Percentiles rank a stretch among this genome's conserved stretches.
These are phyloP conservation scores for Debaryomyces singareniensis DNA, from an alignment of 1,139 yeast genomes.

Conservation along the genomic window DNA sequence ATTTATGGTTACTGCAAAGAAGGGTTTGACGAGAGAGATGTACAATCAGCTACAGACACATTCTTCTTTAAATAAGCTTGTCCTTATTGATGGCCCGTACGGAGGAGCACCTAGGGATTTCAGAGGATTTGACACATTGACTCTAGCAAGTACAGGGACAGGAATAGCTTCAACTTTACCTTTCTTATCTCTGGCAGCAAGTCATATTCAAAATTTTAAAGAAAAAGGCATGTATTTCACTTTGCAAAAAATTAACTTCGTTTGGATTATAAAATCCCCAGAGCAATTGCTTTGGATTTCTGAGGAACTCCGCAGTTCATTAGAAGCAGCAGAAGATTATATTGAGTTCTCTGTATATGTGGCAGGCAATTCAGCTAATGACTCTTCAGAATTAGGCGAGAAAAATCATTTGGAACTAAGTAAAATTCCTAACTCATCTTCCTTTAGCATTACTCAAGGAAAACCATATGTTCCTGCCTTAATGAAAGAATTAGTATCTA, in stretches of 20 bases:
- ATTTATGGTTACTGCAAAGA: slow-evolving; percentile 44
- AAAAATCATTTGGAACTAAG: neutral
- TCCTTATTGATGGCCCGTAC: slow-evolving; percentile 57
- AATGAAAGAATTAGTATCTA: slow-evolving; percentile 12
- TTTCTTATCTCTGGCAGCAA: slow-evolving; percentile 26
- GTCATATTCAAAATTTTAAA: slow-evolving; percentile 10
- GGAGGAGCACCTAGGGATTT: slow-evolving; percentile 53
- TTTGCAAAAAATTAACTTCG: slow-evolving; percentile 29
- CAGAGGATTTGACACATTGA: slow-evolving; percentile 42
- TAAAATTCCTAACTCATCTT: neutral
- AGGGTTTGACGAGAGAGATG: slow-evolving; percentile 41
- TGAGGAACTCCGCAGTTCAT: slow-evolving; percentile 30
- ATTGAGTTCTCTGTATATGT: slow-evolving; percentile 25
- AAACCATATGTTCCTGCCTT: slow-evolving; percentile 29
- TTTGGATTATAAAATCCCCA: slow-evolving; percentile 41
- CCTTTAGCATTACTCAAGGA: slow-evolving; percentile 1
- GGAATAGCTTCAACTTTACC: slow-evolving; percentile 55
- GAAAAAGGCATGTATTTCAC: slow-evolving; percentile 9
- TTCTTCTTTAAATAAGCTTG: slow-evolving; percentile 20
- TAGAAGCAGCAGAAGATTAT: slow-evolving; percentile 16
- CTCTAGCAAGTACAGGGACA: slow-evolving; percentile 43
- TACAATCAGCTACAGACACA: slow-evolving; percentile 22
- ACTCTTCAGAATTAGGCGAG: neutral
- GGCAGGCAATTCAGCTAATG: neutral
- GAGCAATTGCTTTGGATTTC: slow-evolving; percentile 42